Evolutionary conservation across 2,329 filamentous ascomycete genomes (phyloP).

Genomic region (Myrmaecium sp.): DNA sequence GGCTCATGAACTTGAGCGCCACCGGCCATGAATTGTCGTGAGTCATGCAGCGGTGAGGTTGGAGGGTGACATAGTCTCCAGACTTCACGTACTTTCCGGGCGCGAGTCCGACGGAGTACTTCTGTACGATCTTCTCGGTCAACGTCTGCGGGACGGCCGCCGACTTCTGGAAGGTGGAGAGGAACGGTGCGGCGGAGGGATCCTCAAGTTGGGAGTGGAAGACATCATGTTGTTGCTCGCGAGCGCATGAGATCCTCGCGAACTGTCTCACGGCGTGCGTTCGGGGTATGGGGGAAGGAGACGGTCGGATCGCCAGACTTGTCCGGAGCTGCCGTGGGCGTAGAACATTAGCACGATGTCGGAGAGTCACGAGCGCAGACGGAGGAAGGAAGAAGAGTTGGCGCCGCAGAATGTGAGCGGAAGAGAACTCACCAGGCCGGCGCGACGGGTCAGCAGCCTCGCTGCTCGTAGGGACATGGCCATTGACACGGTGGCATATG

Average conservation of each 20-base stretch:
- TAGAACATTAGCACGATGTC: neutral
- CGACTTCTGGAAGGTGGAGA: slow-evolving; percentile 40
- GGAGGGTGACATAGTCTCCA: slow-evolving; percentile 71
- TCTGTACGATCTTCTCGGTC: slow-evolving; percentile 84
- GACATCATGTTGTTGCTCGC: slow-evolving; percentile 13
- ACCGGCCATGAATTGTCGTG: slow-evolving; percentile 75
- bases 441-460: slow-evolving; percentile 15
- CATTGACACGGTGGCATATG: no score
- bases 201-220: slow-evolving; percentile 50
- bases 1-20: slow-evolving; percentile 64
- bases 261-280: slow-evolving; percentile 10
- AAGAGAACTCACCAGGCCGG: slow-evolving; percentile 12
- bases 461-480: slow-evolving; percentile 20
- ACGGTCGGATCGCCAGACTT: slow-evolving; percentile 1
- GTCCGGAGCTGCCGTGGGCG: slow-evolving; percentile 2
- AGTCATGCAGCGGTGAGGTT: slow-evolving; percentile 61
- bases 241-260: slow-evolving; percentile 13
- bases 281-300: slow-evolving; percentile 7
- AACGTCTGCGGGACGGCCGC: slow-evolving; percentile 51
- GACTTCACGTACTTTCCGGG: slow-evolving; percentile 56
- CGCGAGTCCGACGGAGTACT: slow-evolving; percentile 58
- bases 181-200: slow-evolving; percentile 48
- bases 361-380: slow-evolving; percentile 1
- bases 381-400: no score
- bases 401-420: no score